Percentiles rank a stretch among this genome's conserved stretches.
Evolutionary conservation across 371 early-diverging fungal genomes (phyloP).

Genomic region (Apophysomyces ossiformis): DNA sequence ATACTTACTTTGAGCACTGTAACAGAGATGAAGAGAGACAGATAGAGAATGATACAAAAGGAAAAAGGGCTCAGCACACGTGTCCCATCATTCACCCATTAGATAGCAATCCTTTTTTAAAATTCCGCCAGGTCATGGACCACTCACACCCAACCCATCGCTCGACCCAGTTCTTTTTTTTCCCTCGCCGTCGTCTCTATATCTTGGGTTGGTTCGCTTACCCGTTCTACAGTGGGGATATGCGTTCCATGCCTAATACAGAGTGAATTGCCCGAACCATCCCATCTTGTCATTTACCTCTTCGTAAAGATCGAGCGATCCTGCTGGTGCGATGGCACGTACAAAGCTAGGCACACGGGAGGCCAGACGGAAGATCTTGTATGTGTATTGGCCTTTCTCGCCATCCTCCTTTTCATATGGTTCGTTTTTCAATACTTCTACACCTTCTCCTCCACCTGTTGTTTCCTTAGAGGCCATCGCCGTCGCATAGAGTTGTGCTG

Average conservation of each 20-base stretch:
- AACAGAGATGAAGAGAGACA: constrained; percentile 1
- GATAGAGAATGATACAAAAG: neutral
- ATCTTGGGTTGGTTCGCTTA: constrained; percentile 29
- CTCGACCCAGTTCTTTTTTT: neutral
- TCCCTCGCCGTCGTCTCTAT: neutral
- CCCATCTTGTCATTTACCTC: constrained; percentile 33
- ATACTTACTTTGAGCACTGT: constrained; percentile 26
- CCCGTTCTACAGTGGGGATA: constrained; percentile 83
- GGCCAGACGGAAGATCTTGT: constrained; percentile 68
- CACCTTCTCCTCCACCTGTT: constrained; percentile 76
- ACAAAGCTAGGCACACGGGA: constrained; percentile 63
- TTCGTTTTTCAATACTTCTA: constrained; percentile 73
- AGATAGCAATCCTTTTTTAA: constrained; percentile 10
- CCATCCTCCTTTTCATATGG: constrained; percentile 68
- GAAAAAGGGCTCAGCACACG: constrained; percentile 4
- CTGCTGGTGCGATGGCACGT: constrained; percentile 61
- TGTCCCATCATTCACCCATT: neutral
- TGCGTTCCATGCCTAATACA: constrained; percentile 76
- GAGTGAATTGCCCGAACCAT: neutral
- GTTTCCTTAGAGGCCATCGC: constrained; percentile 71
- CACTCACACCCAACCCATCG: too few relatives aligned
- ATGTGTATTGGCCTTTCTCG: constrained; percentile 73
- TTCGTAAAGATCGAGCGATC: constrained; percentile 69
- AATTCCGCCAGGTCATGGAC: neutral
- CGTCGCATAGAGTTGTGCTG: constrained; percentile 74